These are phyloP conservation scores for Aureobasidium melanogenum DNA, from an alignment of 2,329 filamentous ascomycete genomes.

Conservation along the genomic window DNA sequence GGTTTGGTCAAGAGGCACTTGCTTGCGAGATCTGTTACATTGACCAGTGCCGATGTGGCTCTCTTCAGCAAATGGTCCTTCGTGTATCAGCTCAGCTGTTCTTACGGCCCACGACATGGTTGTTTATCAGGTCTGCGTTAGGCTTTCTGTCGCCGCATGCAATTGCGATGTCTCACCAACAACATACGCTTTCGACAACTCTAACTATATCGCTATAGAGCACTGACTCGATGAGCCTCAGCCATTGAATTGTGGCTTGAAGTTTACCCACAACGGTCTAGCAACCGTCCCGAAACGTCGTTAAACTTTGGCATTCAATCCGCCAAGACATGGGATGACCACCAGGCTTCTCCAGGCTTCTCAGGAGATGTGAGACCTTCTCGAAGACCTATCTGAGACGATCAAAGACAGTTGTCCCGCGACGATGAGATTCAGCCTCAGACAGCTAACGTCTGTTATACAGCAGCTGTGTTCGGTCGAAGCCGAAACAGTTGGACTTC, in stretches of 20 bases:
- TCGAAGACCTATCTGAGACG: neutral
- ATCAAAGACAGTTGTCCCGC: neutral
- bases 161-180: neutral
- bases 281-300: slow-evolving; percentile 2
- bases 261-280: neutral
- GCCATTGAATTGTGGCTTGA: neutral
- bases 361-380: neutral
- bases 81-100: neutral
- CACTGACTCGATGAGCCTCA: neutral
- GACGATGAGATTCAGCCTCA: neutral
- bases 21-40: neutral
- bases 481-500: slow-evolving; percentile 3
- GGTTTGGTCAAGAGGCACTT: neutral
- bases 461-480: neutral
- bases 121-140: no score
- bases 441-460: neutral
- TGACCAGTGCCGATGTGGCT: neutral
- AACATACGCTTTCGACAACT: neutral
- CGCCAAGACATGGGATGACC: neutral
- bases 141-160: neutral
- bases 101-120: neutral
- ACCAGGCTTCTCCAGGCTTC: neutral
- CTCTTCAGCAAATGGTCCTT: neutral
- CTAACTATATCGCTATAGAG: neutral
- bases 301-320: neutral